Percentiles rank a stretch among this genome's conserved stretches.
phyloP scores from a whole-genome alignment of 208 protist genomes.

The Acanthamoeba castellanii region DNA sequence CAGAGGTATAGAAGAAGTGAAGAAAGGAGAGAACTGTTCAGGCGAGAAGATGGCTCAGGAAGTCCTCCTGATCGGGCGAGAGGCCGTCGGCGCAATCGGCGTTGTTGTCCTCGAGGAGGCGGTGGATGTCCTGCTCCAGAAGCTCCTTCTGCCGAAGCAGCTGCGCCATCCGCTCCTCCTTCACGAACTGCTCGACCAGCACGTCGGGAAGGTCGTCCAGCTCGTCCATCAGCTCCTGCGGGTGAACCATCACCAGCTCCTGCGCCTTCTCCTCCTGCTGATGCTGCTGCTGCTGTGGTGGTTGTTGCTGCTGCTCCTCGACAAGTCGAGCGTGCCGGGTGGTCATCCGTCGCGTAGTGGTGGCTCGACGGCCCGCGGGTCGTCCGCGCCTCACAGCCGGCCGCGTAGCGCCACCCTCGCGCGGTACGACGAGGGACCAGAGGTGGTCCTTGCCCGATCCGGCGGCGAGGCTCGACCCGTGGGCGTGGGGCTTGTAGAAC shows the following conservation, averaged over 20 bases:
- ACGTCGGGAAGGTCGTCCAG: neutral
- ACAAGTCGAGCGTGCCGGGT: neutral
- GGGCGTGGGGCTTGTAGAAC: neutral
- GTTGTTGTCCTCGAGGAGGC: too few species aligned
- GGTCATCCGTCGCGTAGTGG: neutral
- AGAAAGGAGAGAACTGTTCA: too few species aligned
- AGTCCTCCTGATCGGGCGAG: neutral
- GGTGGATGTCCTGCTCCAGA: conserved; percentile 14
- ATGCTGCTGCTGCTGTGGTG: too few species aligned
- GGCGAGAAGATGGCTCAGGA: neutral
- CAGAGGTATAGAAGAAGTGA: too few species aligned
- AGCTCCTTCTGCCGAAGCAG: neutral
- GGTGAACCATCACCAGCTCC: neutral
- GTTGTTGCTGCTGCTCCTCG: too few species aligned
- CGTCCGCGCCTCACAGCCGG: neutral
- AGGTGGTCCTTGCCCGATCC: conserved; percentile 19
- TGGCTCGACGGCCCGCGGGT: neutral
- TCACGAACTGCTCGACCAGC: neutral
- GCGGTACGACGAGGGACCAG: neutral
- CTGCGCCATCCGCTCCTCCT: neutral
- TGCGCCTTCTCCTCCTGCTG: too few species aligned
- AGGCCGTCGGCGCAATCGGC: neutral
- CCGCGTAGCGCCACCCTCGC: neutral
- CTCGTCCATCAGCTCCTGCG: neutral
- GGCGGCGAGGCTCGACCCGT: neutral